Base-by-base conservation (phyloP, 495 filamentous ascomycete genomes). In the Aspergillus homomorphus region DNA sequence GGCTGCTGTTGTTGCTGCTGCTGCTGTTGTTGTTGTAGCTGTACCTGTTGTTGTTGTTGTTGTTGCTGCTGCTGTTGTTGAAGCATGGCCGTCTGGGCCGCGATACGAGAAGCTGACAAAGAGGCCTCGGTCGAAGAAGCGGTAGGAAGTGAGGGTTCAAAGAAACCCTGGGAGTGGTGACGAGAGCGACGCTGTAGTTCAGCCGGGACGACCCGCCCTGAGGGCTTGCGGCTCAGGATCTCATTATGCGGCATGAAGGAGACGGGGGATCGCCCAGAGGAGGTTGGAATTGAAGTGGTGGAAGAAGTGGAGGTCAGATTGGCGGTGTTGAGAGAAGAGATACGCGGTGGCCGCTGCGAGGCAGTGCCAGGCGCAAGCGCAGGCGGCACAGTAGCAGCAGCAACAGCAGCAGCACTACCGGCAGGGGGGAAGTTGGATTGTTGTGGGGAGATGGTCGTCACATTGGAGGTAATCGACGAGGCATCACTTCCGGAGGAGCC, bases 61-160 rank as follows among this genome's bases (percentile, higher is more conserved):
- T 82, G 78, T 52, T 85, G 86, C 79, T 82, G 74, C 54, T 77
- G 72, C 44, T 80, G 77, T 53, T 85, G 83, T 52, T 85, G 82
- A 58, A 87, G 88, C 84, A 96, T 92, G 22, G 91, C 91, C 19
- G 92, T 84, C 74, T 97, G 92, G 22, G 92, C 92, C 19, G 92
- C 92, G 63, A 96, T 96, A 66, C 90, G 85, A 59, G 90, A 93
- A 8, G 92, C 89, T 3, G 86, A 85, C 45, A 90, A 74, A 48
- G 79, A 79, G 53, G 72, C 53, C 78, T 73, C 68, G 77, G 80
- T 23, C 62, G 77, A 64, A 72, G 78, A 81, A 65, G 83, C 83
- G 67, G 90, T 89, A 2, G 91, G 89, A 30, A 96, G 74, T 26
- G 86, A 86, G 5, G 92, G 89, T 71, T 97, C 92, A 65, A 96